Evolutionary conservation across 2,329 filamentous ascomycete species (phyloP).

Genomic region (Madurella fahalii): DNA sequence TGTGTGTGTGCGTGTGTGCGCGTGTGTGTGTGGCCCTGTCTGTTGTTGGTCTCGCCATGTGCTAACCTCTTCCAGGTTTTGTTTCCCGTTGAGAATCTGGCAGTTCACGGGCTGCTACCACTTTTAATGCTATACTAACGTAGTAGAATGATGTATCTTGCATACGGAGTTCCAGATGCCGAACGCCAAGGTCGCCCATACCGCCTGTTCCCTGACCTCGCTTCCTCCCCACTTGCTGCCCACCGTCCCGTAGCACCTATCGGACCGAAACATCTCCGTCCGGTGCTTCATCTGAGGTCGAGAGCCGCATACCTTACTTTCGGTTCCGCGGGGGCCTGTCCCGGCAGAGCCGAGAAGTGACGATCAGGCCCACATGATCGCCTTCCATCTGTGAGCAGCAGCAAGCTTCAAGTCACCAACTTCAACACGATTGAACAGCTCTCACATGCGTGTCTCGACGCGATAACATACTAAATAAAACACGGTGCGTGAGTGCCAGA

Average conservation of each 20-base stretch:
- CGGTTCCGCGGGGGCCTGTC: conserved; percentile 9
- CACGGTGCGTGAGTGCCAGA: no score
- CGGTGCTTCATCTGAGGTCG: not conserved
- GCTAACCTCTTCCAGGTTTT: not conserved
- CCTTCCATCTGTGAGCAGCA: not conserved
- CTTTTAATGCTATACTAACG: conserved; percentile 1
- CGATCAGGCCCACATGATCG: not conserved
- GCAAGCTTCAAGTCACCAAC: no score
- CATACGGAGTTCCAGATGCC: conserved; percentile 11
- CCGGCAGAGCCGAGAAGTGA: not conserved
- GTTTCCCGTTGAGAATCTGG: not conserved
- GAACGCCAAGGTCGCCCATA: conserved; percentile 1
- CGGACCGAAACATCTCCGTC: conserved; percentile 12
- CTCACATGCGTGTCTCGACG: no score
- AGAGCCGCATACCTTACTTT: conserved; percentile 2
- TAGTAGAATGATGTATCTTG: conserved; percentile 4
- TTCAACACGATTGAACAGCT: no score
- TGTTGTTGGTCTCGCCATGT: no score
- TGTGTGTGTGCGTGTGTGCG: no score
- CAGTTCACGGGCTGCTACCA: not conserved
- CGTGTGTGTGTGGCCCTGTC: no score
- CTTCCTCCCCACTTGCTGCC: not conserved
- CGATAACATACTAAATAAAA: no score
- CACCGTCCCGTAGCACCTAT: conserved; percentile 9
- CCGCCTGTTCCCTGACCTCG: not conserved